phyloP scores from a whole-genome alignment of 2,329 filamentous ascomycete species.

The Aureobasidium melanogenum region DNA sequence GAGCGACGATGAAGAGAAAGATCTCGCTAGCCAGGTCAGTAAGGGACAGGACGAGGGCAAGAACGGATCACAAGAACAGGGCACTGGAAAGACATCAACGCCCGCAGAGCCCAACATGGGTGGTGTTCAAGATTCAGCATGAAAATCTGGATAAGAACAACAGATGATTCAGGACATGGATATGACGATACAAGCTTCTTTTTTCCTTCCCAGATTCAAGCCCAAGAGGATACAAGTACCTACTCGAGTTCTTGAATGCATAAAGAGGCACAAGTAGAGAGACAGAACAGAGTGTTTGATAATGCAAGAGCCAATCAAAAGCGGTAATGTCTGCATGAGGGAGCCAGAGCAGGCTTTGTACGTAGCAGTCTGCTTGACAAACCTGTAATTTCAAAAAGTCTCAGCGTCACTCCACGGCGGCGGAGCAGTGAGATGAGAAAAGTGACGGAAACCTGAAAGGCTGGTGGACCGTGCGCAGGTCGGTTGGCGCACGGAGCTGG shows the following conservation, averaged over 20 bases:
- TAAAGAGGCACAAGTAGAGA: neutral
- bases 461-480: neutral
- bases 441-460: neutral
- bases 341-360: neutral
- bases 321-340: neutral
- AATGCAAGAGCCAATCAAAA: constrained; percentile 5
- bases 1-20: constrained; percentile 51
- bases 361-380: too few species aligned
- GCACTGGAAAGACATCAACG: constrained; percentile 12
- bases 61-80: constrained; percentile 19
- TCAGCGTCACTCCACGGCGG: neutral
- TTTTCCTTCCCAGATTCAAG: neutral
- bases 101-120: constrained; percentile 24
- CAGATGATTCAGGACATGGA: constrained; percentile 4
- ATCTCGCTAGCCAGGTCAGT: constrained; percentile 73
- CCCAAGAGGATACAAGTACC: too few species aligned
- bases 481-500: neutral
- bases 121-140: constrained; percentile 7
- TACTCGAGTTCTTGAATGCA: neutral
- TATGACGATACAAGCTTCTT: constrained; percentile 7
- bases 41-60: constrained; percentile 44
- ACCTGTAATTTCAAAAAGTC: neutral
- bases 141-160: neutral
- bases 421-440: neutral
- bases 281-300: neutral